Evolutionary conservation across 257 asterid genomes (phyloP).

Genomic region (Nicotiana otophora): DNA sequence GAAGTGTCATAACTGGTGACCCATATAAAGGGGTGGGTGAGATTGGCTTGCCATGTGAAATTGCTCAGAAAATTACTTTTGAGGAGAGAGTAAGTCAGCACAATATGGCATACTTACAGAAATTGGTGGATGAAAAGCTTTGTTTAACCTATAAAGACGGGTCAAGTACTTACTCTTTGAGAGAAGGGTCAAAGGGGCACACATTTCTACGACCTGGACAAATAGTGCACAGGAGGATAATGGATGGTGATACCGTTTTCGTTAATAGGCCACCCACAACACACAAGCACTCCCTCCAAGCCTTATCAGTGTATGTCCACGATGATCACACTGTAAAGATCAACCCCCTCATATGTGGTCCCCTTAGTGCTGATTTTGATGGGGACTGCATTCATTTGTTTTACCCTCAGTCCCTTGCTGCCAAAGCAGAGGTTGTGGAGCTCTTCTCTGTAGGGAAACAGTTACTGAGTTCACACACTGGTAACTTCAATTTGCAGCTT

Average conservation of each 20-base stretch:
- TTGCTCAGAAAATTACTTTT: slow-evolving; percentile 85
- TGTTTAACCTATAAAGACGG: slow-evolving; percentile 88
- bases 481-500: slow-evolving; percentile 88
- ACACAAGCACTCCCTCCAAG: slow-evolving; percentile 94
- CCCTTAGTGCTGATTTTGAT: slow-evolving; percentile 95
- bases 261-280: slow-evolving; percentile 97
- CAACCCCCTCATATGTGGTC: slow-evolving; percentile 90
- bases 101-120: slow-evolving; percentile 67
- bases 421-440: slow-evolving; percentile 92
- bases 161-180: slow-evolving; percentile 58
- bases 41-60: slow-evolving; percentile 83
- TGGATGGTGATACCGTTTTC: slow-evolving; percentile 95
- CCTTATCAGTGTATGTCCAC: slow-evolving; percentile 72
- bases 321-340: slow-evolving; percentile 92
- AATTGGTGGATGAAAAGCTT: slow-evolving; percentile 75
- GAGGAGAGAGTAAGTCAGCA: slow-evolving; percentile 86
- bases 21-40: slow-evolving; percentile 86
- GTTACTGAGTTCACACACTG: slow-evolving; percentile 92
- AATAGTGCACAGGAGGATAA: slow-evolving; percentile 78
- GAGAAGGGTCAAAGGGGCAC: slow-evolving; percentile 95
- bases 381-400: slow-evolving; percentile 91
- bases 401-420: slow-evolving; percentile 92
- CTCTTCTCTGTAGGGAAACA: slow-evolving; percentile 95
- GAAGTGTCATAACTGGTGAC: slow-evolving; percentile 96
- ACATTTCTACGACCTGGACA: slow-evolving; percentile 89